Conservation (phyloP, 371 early-diverging fungal species). For the Mucor ambiguus region DNA sequence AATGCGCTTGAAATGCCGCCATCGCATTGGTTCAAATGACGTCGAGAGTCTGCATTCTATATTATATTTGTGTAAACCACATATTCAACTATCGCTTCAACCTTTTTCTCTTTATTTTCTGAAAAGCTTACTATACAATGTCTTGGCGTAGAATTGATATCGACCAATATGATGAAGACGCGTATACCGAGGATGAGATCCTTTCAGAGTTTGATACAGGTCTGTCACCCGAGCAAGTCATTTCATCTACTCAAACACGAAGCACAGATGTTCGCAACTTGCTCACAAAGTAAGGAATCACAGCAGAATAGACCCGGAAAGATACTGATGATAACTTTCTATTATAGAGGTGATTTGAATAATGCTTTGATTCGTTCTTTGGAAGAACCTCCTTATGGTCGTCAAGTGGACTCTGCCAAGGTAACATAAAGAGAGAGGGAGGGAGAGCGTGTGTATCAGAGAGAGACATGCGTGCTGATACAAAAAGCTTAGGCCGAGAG, state of each 20-base stretch:
- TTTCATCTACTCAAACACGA: slow-evolving; percentile 58
- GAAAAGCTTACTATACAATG: slow-evolving; percentile 26
- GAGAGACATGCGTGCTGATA: neutral
- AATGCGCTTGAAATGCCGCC: neutral
- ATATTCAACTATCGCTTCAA: neutral
- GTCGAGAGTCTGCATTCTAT: neutral
- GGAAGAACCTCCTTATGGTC: slow-evolving; percentile 85
- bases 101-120: neutral
- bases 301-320: neutral
- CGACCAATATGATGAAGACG: slow-evolving; percentile 84
- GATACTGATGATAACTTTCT: neutral
- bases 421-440: slow-evolving; percentile 34
- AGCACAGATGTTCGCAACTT: slow-evolving; percentile 65
- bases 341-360: slow-evolving; percentile 64
- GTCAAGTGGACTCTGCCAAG: slow-evolving; percentile 69
- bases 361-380: slow-evolving; percentile 74
- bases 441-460: neutral
- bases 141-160: slow-evolving; percentile 82
- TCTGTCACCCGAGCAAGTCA: slow-evolving; percentile 55
- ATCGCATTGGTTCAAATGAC: neutral
- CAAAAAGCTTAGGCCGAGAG: slow-evolving; percentile 55
- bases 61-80: neutral
- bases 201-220: slow-evolving; percentile 43
- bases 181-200: slow-evolving; percentile 67
- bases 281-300: slow-evolving; percentile 39